These are phyloP conservation scores for Trichoderma orchidacearum DNA, from an alignment of 495 filamentous ascomycete genomes.

Conservation along the genomic window DNA sequence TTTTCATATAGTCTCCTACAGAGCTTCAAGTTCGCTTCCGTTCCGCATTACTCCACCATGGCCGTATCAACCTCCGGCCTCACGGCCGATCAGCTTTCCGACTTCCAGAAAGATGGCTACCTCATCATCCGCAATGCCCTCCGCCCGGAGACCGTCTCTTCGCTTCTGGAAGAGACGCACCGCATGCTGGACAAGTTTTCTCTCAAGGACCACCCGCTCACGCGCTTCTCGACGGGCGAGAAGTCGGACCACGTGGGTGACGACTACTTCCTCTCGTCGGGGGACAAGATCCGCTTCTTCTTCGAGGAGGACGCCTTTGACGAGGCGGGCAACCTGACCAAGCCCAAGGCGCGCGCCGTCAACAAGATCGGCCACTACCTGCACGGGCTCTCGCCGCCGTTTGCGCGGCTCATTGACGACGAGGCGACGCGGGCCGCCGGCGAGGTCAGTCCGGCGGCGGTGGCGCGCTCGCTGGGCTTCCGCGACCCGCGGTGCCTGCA, in stretches of 20 bases:
- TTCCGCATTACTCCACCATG: neutral
- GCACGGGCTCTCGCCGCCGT: slow-evolving; percentile 60
- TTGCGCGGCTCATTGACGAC: slow-evolving; percentile 40
- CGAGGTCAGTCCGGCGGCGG: slow-evolving; percentile 31
- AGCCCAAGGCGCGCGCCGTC: slow-evolving; percentile 69
- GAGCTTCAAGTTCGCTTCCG: neutral
- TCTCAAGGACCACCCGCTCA: slow-evolving; percentile 75
- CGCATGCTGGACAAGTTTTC: slow-evolving; percentile 60
- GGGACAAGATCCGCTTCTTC: slow-evolving; percentile 91
- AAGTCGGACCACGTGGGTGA: slow-evolving; percentile 76
- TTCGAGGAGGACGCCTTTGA: slow-evolving; percentile 83
- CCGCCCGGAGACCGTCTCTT: slow-evolving; percentile 40
- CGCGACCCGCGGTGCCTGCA: slow-evolving; percentile 59
- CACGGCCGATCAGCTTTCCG: slow-evolving; percentile 52
- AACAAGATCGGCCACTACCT: slow-evolving; percentile 97
- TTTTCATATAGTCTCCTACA: neutral
- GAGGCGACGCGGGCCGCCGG: slow-evolving; percentile 3
- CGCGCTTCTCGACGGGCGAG: slow-evolving; percentile 74
- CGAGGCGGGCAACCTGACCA: slow-evolving; percentile 40
- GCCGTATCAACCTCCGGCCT: slow-evolving; percentile 35
- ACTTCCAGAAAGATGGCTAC: slow-evolving; percentile 75
- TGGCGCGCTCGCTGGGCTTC: slow-evolving; percentile 64
- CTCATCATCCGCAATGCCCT: slow-evolving; percentile 77
- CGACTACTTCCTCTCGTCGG: slow-evolving; percentile 79
- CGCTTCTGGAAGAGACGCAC: slow-evolving; percentile 62